Evolutionary conservation across 2,329 filamentous ascomycete species (phyloP).

Genomic region (Chalara sp.): DNA sequence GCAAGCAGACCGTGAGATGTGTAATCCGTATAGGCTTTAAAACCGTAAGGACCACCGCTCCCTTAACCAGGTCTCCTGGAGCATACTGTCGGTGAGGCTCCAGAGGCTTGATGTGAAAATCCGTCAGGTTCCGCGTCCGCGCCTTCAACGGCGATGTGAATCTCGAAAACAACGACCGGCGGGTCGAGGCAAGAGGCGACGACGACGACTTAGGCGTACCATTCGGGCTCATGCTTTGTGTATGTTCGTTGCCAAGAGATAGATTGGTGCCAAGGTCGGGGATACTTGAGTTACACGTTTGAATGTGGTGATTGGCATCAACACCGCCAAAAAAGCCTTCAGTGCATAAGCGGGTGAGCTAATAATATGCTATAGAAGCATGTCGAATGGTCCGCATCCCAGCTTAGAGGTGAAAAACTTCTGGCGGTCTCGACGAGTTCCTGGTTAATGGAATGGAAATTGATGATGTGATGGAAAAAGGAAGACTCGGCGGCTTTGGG

Average conservation of each 20-base stretch:
- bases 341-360: too few relatives aligned
- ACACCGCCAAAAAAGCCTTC: too few relatives aligned
- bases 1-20: constrained; percentile 70
- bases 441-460: too few relatives aligned
- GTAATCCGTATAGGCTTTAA: constrained; percentile 71
- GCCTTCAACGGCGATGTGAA: constrained; percentile 37
- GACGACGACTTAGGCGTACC: constrained; percentile 19
- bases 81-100: constrained; percentile 73
- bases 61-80: constrained; percentile 66
- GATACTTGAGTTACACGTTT: too few relatives aligned
- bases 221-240: constrained; percentile 27
- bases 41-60: constrained; percentile 65
- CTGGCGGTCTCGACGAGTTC: too few relatives aligned
- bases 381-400: too few relatives aligned
- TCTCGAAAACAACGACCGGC: constrained; percentile 30
- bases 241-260: constrained; percentile 9
- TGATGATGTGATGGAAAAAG: too few relatives aligned
- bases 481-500: too few relatives aligned
- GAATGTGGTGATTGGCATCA: too few relatives aligned
- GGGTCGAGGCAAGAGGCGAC: constrained; percentile 15
- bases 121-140: constrained; percentile 58
- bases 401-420: too few relatives aligned
- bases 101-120: constrained; percentile 71
- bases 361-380: too few relatives aligned
- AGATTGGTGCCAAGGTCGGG: constrained; percentile 2